phyloP scores from a whole-genome alignment of 1,284 basidiomycete genomes.

The Fomitiporia mediterranea region DNA sequence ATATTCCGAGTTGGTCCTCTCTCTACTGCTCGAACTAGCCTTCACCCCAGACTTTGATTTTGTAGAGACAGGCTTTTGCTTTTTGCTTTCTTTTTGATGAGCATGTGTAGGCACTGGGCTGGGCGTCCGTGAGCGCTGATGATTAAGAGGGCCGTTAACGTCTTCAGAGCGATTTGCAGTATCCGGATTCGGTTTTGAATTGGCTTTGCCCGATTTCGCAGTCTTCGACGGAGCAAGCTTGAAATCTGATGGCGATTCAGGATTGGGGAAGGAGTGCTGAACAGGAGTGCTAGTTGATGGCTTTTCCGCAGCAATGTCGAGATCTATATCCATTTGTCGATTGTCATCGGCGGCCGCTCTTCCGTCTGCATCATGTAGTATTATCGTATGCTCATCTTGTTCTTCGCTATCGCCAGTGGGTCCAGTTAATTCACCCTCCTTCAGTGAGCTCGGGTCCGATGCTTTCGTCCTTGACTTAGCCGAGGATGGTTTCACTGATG shows the following conservation, averaged over 20 bases:
- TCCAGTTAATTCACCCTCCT: conserved; percentile 18
- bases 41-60: too few relatives aligned
- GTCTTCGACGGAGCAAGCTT: background rate
- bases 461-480: conserved; percentile 19
- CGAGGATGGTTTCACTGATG: too few relatives aligned
- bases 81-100: background rate
- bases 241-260: conserved; percentile 7
- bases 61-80: background rate
- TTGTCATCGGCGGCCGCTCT: background rate
- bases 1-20: background rate
- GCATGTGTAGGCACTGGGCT: too few relatives aligned
- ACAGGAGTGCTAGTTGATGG: too few relatives aligned
- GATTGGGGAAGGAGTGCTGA: background rate
- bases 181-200: background rate
- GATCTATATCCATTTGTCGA: conserved; percentile 23
- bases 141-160: too few relatives aligned
- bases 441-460: conserved; percentile 11
- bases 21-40: background rate
- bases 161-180: background rate
- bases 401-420: background rate
- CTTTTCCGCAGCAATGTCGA: too few relatives aligned
- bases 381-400: background rate
- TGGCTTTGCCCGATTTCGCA: background rate
- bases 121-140: too few relatives aligned
- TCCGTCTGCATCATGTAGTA: background rate